Base-by-base conservation (phyloP, 768 basidiomycete species). In the Exidia glandulosa region DNA sequence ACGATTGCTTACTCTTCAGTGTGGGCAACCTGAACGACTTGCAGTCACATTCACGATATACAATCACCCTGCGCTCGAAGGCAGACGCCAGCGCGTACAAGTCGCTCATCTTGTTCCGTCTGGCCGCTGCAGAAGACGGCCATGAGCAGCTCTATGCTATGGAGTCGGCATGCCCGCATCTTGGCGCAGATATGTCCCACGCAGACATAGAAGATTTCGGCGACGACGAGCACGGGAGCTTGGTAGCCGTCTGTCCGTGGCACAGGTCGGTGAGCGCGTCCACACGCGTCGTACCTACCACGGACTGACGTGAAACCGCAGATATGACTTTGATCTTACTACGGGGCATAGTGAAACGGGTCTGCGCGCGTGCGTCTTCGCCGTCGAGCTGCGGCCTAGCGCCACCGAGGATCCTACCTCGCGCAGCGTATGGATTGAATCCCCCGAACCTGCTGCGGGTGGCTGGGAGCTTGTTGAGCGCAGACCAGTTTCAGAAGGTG, bases 141-240 rank as follows among this genome's bases (percentile, higher is more conserved):
- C 23, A 63, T 56, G 61, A 67, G 31, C 73, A 88, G 64, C 74
- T 90, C 13, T 90, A 89, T 67, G 82, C 81, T 7, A 90, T 91
- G 88, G 88, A 90, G 70, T 81, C 86, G 3, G 81, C 77, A 10
- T 90, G 88, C 68, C 88, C 88, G 3, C 89, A 91, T 72, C 77
- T 90, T 7, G 87, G 88, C 2, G 88, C 87, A 25, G 87, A 90
- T 59, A 76, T 90, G 70, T 86, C 84, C 14, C 86, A 89, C 73
- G 87, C 87, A 1, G 86, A 87, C 41, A 86, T 88, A n/a, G 86
- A 88, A 66, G 70, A 77, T 57, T 83, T 78, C 62, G 84, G 84
- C 56, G 72, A 62, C 33, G 59, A 32, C 32, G 37, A 32, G 10
- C n/a, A 16, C 37, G 41, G n/a, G 70, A 13, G 78, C 23, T 63